These are phyloP conservation scores for Hemileccinum rubropunctum DNA, from an alignment of 768 basidiomycete species.

Conservation along the genomic window DNA sequence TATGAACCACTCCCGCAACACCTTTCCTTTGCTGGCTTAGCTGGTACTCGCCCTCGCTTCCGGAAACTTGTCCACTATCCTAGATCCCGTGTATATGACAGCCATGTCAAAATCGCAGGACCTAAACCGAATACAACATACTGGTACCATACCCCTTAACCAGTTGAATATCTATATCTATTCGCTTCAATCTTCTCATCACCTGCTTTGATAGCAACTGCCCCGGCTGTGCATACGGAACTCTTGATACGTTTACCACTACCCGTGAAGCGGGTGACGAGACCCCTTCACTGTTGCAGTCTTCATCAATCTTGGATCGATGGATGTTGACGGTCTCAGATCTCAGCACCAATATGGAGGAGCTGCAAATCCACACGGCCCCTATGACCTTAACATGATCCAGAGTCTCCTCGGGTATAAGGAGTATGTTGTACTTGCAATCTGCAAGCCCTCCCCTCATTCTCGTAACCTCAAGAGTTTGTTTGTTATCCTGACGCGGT, in stretches of 20 bases:
- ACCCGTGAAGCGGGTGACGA: constrained; percentile 21
- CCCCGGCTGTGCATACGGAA: constrained; percentile 24
- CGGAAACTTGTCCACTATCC: constrained; percentile 22
- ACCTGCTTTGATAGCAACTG: constrained; percentile 19
- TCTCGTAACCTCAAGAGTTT: too few relatives aligned
- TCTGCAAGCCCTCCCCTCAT: too few relatives aligned
- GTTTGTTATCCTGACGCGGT: too few relatives aligned
- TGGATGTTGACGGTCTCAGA: constrained; percentile 28
- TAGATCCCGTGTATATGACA: constrained; percentile 26
- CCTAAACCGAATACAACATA: constrained; percentile 23
- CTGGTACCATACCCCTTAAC: constrained; percentile 27
- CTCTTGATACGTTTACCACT: constrained; percentile 25
- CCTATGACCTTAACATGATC: constrained; percentile 27
- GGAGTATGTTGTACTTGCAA: constrained; percentile 14
- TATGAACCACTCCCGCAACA: constrained; percentile 26
- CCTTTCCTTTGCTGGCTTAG: constrained; percentile 23
- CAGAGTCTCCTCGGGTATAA: constrained; percentile 28
- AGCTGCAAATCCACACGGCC: constrained; percentile 21
- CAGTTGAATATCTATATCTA: constrained; percentile 12
- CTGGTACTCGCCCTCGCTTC: constrained; percentile 22
- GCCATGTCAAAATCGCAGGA: constrained; percentile 26
- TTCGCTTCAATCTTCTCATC: neutral
- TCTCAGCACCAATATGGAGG: constrained; percentile 22
- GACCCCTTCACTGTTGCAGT: constrained; percentile 22
- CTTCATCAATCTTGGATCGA: constrained; percentile 26